Evolutionary conservation across 2,329 filamentous ascomycete species (phyloP).

Genomic region (Microcyclospora tardicrescens): DNA sequence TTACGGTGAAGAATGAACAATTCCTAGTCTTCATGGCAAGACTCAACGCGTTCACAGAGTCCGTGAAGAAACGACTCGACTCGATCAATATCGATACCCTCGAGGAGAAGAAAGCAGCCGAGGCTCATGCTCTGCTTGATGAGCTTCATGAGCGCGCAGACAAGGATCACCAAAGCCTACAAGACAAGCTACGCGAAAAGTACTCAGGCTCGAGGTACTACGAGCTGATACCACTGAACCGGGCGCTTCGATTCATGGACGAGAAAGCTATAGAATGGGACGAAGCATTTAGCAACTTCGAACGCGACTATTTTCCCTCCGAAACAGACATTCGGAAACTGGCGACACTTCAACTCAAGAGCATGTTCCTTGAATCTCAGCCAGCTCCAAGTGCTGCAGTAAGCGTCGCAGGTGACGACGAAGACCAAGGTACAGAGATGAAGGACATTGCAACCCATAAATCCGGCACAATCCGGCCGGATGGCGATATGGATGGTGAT

Average conservation of each 20-base stretch:
- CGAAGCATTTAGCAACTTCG: conserved; percentile 75
- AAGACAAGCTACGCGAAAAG: conserved; percentile 69
- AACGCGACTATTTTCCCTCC: conserved; percentile 79
- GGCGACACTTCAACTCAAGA: conserved; percentile 82
- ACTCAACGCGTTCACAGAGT: conserved; percentile 74
- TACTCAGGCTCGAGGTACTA: conserved; percentile 94
- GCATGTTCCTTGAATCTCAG: conserved; percentile 86
- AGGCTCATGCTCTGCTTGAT: conserved; percentile 72
- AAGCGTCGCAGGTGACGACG: conserved; percentile 36
- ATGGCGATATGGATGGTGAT: conserved; percentile 27
- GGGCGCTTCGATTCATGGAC: conserved; percentile 76
- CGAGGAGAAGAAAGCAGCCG: conserved; percentile 70
- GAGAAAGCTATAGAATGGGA: conserved; percentile 94
- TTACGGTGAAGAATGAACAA: conserved; percentile 84
- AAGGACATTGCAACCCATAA: neutral
- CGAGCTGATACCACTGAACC: conserved; percentile 87
- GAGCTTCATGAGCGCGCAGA: conserved; percentile 63
- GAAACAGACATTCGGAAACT: conserved; percentile 92
- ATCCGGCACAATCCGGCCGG: too few species aligned
- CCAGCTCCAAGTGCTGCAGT: conserved; percentile 31
- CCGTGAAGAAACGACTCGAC: conserved; percentile 69
- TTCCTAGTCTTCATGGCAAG: conserved; percentile 70
- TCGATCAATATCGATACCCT: conserved; percentile 88
- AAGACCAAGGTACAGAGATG: conserved; percentile 45
- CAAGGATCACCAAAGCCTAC: conserved; percentile 64